Evolutionary conservation across 2,329 filamentous ascomycete genomes (phyloP).

Genomic region (Gremmenia infestans): DNA sequence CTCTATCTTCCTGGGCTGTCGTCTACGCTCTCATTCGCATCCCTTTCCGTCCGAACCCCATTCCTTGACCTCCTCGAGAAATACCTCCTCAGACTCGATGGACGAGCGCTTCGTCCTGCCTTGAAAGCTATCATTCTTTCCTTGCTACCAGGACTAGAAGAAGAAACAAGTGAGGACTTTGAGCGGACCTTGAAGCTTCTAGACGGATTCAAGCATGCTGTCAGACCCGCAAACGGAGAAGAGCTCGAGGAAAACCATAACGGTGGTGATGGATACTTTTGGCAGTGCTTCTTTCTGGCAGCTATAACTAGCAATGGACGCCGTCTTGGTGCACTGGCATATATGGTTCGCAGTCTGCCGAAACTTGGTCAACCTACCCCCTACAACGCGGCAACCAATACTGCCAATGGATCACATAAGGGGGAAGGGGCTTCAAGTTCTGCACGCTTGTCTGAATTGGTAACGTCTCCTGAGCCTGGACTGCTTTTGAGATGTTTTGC

Average conservation of each 20-base stretch:
- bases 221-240: slow-evolving; percentile 51
- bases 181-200: slow-evolving; percentile 77
- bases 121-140: slow-evolving; percentile 86
- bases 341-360: slow-evolving; percentile 74
- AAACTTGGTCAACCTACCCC: slow-evolving; percentile 49
- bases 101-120: slow-evolving; percentile 71
- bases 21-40: slow-evolving; percentile 88
- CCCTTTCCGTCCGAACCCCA: slow-evolving; percentile 79
- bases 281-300: slow-evolving; percentile 95
- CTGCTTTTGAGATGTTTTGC: slow-evolving; percentile 87
- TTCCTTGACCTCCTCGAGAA: slow-evolving; percentile 81
- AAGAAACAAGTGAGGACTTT: slow-evolving; percentile 96
- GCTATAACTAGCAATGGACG: slow-evolving; percentile 85
- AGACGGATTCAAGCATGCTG: slow-evolving; percentile 67
- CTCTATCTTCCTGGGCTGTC: slow-evolving; percentile 88
- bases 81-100: slow-evolving; percentile 68
- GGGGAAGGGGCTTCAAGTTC: slow-evolving; percentile 36
- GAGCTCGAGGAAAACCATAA: slow-evolving; percentile 48
- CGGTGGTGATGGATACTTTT: slow-evolving; percentile 81
- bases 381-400: slow-evolving; percentile 27
- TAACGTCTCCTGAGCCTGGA: slow-evolving; percentile 85
- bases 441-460: slow-evolving; percentile 55
- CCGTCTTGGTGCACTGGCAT: slow-evolving; percentile 81
- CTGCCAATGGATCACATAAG: slow-evolving; percentile 25
- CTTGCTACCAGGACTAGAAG: slow-evolving; percentile 86